These are phyloP conservation scores for Aspergillus taichungensis DNA, from an alignment of 495 filamentous ascomycete genomes.

Conservation along the genomic window DNA sequence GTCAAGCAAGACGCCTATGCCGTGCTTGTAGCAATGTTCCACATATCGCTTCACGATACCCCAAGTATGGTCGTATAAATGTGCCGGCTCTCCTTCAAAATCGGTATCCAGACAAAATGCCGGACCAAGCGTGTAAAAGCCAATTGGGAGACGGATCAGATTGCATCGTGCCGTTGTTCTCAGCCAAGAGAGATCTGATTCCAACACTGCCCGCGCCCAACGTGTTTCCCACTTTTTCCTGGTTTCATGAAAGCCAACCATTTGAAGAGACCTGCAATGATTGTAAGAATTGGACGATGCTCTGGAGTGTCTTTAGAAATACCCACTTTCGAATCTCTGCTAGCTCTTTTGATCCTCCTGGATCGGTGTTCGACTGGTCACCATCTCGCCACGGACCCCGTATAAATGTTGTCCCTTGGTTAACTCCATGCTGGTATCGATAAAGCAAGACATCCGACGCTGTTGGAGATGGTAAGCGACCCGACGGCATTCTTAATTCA, in stretches of 20 bases:
- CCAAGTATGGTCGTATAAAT: constrained; percentile 46
- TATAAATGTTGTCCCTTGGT: constrained; percentile 48
- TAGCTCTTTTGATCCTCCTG: constrained; percentile 33
- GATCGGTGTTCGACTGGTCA: constrained; percentile 29
- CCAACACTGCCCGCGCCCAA: constrained; percentile 37
- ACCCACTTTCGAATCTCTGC: constrained; percentile 16
- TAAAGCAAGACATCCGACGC: constrained; percentile 39
- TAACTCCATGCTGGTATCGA: constrained; percentile 48
- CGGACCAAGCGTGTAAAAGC: constrained; percentile 44
- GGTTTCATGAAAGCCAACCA: constrained; percentile 36
- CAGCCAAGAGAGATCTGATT: constrained; percentile 39
- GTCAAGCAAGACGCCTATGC: constrained; percentile 46
- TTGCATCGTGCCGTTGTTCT: constrained; percentile 35
- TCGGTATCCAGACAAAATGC: constrained; percentile 37
- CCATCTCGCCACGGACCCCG: constrained; percentile 45
- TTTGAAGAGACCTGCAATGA: constrained; percentile 19
- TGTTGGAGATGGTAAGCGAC: constrained; percentile 18
- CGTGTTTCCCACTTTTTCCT: constrained; percentile 39
- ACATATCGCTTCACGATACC: constrained; percentile 30
- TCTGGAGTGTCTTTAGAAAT: constrained; percentile 12
- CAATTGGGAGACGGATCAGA: constrained; percentile 47
- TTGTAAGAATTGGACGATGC: constrained; percentile 12
- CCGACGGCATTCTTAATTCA: not conserved
- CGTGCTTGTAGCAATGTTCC: constrained; percentile 23
- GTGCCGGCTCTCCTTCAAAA: constrained; percentile 29